Conservation (phyloP, 331 rosid genomes). For the Pyrus hybrid region DNA sequence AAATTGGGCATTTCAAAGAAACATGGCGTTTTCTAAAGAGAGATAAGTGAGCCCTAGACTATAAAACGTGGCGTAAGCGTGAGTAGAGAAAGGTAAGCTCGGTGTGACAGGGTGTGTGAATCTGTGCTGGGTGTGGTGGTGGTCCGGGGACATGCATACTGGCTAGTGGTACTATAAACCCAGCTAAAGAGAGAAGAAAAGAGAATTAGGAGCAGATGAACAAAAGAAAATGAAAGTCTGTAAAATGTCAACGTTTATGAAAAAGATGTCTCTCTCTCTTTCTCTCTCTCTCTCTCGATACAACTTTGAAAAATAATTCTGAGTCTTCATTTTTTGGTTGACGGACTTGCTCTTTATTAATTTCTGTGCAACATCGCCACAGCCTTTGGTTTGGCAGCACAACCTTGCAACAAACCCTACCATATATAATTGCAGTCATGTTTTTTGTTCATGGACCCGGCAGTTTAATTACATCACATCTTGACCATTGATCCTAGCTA, state of each 20-base stretch:
- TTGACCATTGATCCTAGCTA: neutral
- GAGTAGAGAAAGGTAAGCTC: conserved; percentile 48
- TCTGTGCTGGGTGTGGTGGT: conserved; percentile 55
- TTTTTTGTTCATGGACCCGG: neutral
- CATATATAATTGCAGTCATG: conserved; percentile 5
- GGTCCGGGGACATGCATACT: conserved; percentile 34
- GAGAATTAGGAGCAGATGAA: conserved; percentile 16
- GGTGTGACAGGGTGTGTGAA: conserved; percentile 8
- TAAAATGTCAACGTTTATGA: conserved; percentile 54
- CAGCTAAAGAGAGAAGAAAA: conserved; percentile 27
- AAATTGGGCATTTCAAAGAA: conserved; percentile 32
- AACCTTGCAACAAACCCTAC: conserved; percentile 1
- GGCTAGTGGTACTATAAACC: conserved; percentile 36
- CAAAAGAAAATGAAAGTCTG: conserved; percentile 16
- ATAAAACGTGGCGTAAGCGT: conserved; percentile 25
- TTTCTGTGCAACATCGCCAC: conserved; percentile 49
- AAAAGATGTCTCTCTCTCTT: conserved; percentile 18
- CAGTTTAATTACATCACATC: neutral
- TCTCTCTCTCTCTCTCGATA: neutral
- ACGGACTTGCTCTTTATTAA: conserved; percentile 33
- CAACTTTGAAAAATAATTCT: conserved; percentile 33
- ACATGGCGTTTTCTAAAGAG: conserved; percentile 52
- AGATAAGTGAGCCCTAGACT: neutral
- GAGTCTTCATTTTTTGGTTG: conserved; percentile 26
- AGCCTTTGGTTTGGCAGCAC: conserved; percentile 15